Conservation (phyloP, 208 protist species). For the Leptomonas pyrrhocoris region DNA sequence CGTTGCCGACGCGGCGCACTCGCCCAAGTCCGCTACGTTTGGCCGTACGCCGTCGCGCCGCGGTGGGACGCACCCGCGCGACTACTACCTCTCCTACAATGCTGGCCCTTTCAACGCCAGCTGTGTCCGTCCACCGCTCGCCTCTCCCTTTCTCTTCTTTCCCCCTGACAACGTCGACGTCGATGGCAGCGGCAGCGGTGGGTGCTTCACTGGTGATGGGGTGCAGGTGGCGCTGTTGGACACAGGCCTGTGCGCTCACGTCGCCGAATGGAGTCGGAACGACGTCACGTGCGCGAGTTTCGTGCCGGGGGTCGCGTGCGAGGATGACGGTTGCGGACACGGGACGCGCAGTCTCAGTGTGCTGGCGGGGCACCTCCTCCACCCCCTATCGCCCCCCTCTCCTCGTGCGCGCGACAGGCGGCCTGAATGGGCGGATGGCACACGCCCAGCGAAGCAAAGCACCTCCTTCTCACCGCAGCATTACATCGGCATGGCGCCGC, state of each 20-base stretch:
- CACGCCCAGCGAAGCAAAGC: not conserved
- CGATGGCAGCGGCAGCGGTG: not conserved
- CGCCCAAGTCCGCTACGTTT: not conserved
- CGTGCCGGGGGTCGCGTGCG: constrained; percentile 58
- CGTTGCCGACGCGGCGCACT: not conserved
- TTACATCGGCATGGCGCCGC: constrained; percentile 12
- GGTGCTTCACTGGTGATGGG: constrained; percentile 45
- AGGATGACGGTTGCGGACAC: constrained; percentile 90
- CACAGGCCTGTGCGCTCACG: constrained; percentile 44
- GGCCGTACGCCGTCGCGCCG: not conserved
- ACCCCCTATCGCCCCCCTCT: not conserved
- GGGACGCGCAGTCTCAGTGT: constrained; percentile 97
- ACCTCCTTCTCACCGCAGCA: not conserved
- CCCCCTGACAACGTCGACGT: no score
- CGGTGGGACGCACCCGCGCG: constrained; percentile 18
- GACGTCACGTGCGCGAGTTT: constrained; percentile 57
- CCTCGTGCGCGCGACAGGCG: no score
- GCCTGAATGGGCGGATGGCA: not conserved
- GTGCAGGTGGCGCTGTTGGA: constrained; percentile 72
- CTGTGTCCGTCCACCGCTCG: constrained; percentile 4
- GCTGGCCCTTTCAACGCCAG: constrained; percentile 16
- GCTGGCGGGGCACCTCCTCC: constrained; percentile 68
- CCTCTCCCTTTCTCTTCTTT: not conserved
- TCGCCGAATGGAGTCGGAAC: constrained; percentile 29
- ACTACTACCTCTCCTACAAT: constrained; percentile 37